Evolutionary conservation across 2,329 filamentous ascomycete species (phyloP).

Genomic region (Arthrobotrys sphaeroides): DNA sequence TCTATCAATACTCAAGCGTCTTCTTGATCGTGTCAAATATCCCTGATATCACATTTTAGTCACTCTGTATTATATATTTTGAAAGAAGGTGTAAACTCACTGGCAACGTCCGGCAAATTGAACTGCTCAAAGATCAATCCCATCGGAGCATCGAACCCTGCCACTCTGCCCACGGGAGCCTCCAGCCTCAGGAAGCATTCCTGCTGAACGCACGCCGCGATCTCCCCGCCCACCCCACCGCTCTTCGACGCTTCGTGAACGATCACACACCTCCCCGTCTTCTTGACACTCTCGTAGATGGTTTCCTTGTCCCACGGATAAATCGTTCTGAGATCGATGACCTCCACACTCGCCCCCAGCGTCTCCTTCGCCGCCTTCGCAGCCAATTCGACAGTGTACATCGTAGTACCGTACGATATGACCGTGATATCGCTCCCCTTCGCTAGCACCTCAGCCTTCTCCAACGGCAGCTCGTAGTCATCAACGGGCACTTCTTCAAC

Average conservation of each 20-base stretch:
- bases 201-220: conserved; percentile 87
- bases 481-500: conserved; percentile 88
- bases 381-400: conserved; percentile 83
- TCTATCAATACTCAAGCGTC: conserved; percentile 70
- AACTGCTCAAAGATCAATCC: conserved; percentile 82
- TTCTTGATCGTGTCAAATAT: conserved; percentile 77
- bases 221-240: conserved; percentile 85
- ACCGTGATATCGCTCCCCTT: conserved; percentile 82
- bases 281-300: conserved; percentile 81
- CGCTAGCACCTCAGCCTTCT: conserved; percentile 84
- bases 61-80: not conserved
- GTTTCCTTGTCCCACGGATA: conserved; percentile 91
- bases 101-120: conserved; percentile 83
- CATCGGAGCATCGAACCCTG: conserved; percentile 88
- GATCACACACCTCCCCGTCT: conserved; percentile 85
- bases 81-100: conserved; percentile 68
- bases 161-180: conserved; percentile 83
- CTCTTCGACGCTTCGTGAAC: conserved; percentile 95
- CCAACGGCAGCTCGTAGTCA: conserved; percentile 82
- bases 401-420: conserved; percentile 86
- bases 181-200: conserved; percentile 84
- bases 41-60: conserved; percentile 63
- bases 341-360: conserved; percentile 78
- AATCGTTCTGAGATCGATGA: conserved; percentile 86
- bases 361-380: conserved; percentile 79